A percentile compares a stretch with the other conserved stretches of the same genome.
Conservation (phyloP, 2,329 filamentous ascomycete genomes). For the Elsinoe necatrix region DNA sequence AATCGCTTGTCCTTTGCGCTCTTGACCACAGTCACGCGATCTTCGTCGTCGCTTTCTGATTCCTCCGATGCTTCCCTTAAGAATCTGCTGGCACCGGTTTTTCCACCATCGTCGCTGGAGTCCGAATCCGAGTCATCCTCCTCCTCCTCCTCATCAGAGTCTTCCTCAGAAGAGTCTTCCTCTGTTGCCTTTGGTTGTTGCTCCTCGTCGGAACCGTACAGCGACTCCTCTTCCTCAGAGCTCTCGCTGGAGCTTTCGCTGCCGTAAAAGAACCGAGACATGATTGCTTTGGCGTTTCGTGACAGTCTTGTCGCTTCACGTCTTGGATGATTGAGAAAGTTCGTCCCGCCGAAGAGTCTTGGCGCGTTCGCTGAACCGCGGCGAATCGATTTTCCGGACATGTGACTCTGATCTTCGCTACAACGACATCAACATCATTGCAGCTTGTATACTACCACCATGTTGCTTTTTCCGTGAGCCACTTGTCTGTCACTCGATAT, state of each 20-base stretch:
- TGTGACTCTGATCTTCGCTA: background rate
- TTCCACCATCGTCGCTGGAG: constrained; percentile 48
- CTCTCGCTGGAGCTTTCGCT: constrained; percentile 94
- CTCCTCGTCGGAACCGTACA: constrained; percentile 73
- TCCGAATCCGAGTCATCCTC: constrained; percentile 28
- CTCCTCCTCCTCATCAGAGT: constrained; percentile 30
- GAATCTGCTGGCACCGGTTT: constrained; percentile 71
- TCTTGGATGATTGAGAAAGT: constrained; percentile 10
- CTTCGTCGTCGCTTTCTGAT: constrained; percentile 76
- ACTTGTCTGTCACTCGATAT: background rate
- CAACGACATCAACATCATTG: background rate
- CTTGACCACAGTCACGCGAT: constrained; percentile 79
- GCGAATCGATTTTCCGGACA: constrained; percentile 11
- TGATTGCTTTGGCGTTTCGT: constrained; percentile 39
- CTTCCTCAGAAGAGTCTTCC: constrained; percentile 46
- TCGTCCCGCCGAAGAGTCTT: constrained; percentile 11
- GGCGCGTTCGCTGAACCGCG: background rate
- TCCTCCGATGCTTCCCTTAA: constrained; percentile 67
- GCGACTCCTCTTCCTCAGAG: constrained; percentile 87
- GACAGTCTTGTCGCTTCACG: background rate
- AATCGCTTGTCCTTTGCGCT: constrained; percentile 96
- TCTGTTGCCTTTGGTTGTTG: constrained; percentile 45
- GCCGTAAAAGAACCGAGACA: constrained; percentile 97
- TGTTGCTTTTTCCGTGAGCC: background rate
- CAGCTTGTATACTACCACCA: background rate